Base-by-base conservation (phyloP, 2,329 filamentous ascomycete species). In the Aspergillus sp. region DNA sequence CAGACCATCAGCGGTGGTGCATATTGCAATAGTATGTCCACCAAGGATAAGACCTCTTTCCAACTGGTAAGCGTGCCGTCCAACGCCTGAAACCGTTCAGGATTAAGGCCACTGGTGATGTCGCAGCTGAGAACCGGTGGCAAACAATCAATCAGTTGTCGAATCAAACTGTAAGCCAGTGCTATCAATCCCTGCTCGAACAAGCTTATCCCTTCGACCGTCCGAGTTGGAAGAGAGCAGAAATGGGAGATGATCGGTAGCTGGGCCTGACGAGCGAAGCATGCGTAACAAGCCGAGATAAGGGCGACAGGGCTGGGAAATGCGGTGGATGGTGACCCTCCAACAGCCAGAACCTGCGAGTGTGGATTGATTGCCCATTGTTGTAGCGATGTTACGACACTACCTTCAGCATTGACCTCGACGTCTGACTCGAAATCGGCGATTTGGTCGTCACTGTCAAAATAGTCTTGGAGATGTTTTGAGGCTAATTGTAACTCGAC, bases 181-280 rank as follows among this genome's bases (percentile, higher is more conserved):
- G 62, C 59, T n/a, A 68, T 57, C 4, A 68, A 51, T 4, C 64
- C 61, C 29, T 59, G 56, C 40, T 63, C 52, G 19, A 57, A 58
- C 1, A 49, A 36, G 3, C 52, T 61, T 38, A 57, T 53, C 27
- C 56, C 58, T 33, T 49, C 45, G 8, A 42, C 36, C 10, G 48
- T 49, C 13, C 54, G 37, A 4, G 46, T 43, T 6, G 61, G 54
- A 5, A 64, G 51, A 11, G 57, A 49, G 39, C 65, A 68, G 42
- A 67, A 68, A 36, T 68, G 65, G 3, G 63, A 64, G 39, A 68
- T 54, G 5, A 67, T 53, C 0, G 65, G 65, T 7, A 67, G 47
- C 33, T 49, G 49, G 10, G 53, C 51, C 36, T 61, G 52, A 13
- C 61, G 61, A 11, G 65, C 59, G 12, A 58, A 57, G 6, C 44